phyloP scores from a whole-genome alignment of 352 stramenopile genomes.

The Halophytophthora batemanensis region DNA sequence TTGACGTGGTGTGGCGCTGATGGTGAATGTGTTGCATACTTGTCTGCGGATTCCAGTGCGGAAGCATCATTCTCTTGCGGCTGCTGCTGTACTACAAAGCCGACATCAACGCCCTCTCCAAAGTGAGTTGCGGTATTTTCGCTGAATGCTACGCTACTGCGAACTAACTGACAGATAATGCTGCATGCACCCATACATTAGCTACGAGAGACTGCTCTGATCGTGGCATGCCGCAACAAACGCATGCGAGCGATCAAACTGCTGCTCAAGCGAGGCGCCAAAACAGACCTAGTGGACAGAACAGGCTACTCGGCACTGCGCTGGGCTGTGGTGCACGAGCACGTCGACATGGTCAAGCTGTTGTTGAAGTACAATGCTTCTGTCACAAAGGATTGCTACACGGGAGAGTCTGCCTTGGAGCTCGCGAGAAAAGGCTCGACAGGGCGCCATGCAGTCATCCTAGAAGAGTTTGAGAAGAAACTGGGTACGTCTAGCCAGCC shows the following conservation, averaged over 20 bases:
- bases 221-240: slow-evolving; percentile 52
- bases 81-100: slow-evolving; percentile 57
- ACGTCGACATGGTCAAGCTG: slow-evolving; percentile 32
- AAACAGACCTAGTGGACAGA: slow-evolving; percentile 37
- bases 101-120: slow-evolving; percentile 51
- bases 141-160: background rate
- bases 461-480: slow-evolving; percentile 37
- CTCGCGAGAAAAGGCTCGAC: slow-evolving; percentile 32
- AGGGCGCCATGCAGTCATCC: slow-evolving; percentile 33
- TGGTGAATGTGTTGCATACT: background rate
- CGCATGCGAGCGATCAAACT: slow-evolving; percentile 27
- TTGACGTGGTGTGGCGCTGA: background rate
- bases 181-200: slow-evolving; percentile 11
- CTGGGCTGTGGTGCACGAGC: slow-evolving; percentile 40
- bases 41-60: slow-evolving; percentile 20
- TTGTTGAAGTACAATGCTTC: slow-evolving; percentile 41
- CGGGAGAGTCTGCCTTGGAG: slow-evolving; percentile 42
- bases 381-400: slow-evolving; percentile 46
- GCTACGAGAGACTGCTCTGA: slow-evolving; percentile 49
- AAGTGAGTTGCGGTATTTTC: slow-evolving; percentile 16
- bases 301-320: slow-evolving; percentile 47
- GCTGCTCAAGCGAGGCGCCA: slow-evolving; percentile 40
- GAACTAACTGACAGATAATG: background rate
- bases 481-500: slow-evolving; percentile 24
- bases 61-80: slow-evolving; percentile 41